Base-by-base conservation (phyloP, 2,329 filamentous ascomycete species). In the Colletotrichum sp. region DNA sequence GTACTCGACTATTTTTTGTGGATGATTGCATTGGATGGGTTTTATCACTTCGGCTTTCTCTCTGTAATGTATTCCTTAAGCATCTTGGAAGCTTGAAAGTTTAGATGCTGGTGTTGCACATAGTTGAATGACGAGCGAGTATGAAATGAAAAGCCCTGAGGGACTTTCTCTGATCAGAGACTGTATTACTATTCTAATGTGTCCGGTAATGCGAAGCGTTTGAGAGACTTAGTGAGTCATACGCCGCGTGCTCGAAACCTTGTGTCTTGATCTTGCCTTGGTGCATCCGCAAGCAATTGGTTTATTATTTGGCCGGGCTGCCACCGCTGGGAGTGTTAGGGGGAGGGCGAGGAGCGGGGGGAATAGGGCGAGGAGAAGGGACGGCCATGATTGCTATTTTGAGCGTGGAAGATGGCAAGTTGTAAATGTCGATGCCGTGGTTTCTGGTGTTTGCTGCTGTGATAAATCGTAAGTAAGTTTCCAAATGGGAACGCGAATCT, bases 351-450 rank as follows among this genome's bases (percentile, higher is more conserved):
- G 43, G n/a, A 1, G 43, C 43, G 43, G 43, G 43, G 6, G 43
- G 43, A 13, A 21, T 48, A 13, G 43, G 43, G 43, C 43, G 43
- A 52, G 43, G 43, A 52, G 43, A 21, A 21, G 43, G n/a, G 10
- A 52, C 43, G 43, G 43, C 43, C 43, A 52, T 52, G n/a, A 21
- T 2, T 52, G 12, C 43, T 52, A 3, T 2, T 21, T 52, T 52
- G 43, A 52, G 9, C 2, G n/a, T 21, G n/a, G 43, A 13, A 52
- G n/a, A n/a, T 52, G 43, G 3, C 3, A 13, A 13, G 10, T 21
- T 52, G 12, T 52, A 3, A 21, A 1, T 3, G 43, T 52, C n/a
- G 43, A 3, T 52, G 0, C 0, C n/a, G 2, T 52, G n/a, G n/a
- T 21, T 52, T 52, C 43, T 21, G 1, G n/a, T 48, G 1, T 13